Percentiles rank a stretch among this genome's conserved stretches.
Evolutionary conservation across 1,139 yeast genomes (phyloP).

Genomic region (Hansenula lynferdii): DNA sequence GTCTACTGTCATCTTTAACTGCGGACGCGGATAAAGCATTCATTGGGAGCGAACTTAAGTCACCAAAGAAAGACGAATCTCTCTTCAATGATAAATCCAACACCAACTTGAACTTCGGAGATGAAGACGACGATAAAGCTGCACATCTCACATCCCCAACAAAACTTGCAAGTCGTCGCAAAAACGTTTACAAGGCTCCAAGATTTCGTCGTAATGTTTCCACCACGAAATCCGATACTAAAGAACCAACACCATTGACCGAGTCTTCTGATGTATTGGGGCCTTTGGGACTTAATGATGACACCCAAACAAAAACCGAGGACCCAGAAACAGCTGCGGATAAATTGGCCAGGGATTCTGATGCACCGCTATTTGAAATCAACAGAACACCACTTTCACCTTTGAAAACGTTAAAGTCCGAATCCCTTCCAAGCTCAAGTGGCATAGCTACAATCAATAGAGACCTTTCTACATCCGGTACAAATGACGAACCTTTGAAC

Average conservation of each 20-base stretch:
- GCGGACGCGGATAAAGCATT: constrained; percentile 20
- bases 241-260: constrained; percentile 15
- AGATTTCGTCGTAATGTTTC: constrained; percentile 30
- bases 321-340: constrained; percentile 20
- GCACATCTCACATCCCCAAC: constrained; percentile 28
- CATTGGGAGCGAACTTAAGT: constrained; percentile 11
- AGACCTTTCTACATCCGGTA: constrained; percentile 5
- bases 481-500: constrained; percentile 9
- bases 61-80: constrained; percentile 22
- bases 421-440: not conserved
- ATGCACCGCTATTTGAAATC: constrained; percentile 49
- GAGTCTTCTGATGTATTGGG: constrained; percentile 30
- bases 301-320: constrained; percentile 2
- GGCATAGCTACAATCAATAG: not conserved
- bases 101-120: constrained; percentile 4
- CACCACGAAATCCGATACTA: not conserved
- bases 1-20: constrained; percentile 27
- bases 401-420: constrained; percentile 6
- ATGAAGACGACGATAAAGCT: constrained; percentile 4
- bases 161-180: constrained; percentile 25
- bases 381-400: constrained; percentile 23
- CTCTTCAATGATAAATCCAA: constrained; percentile 16
- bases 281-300: constrained; percentile 32
- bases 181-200: constrained; percentile 38
- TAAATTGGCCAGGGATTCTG: constrained; percentile 33